phyloP scores from a whole-genome alignment of 257 asterid genomes.

The Henckelia pumila region DNA sequence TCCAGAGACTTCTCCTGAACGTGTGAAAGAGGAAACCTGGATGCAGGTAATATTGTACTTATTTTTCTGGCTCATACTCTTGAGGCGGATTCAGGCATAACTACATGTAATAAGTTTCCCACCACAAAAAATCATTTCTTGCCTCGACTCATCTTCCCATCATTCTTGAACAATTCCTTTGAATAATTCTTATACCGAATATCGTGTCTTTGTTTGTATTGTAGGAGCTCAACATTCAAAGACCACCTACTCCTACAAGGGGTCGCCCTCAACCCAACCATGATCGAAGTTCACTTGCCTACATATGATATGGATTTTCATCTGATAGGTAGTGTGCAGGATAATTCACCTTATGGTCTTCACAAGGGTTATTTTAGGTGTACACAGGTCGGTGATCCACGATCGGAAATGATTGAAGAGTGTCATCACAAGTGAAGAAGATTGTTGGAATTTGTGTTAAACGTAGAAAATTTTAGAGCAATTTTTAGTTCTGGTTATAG shows the following conservation, averaged over 20 bases:
- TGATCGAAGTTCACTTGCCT: slow-evolving; percentile 87
- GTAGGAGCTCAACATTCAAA: slow-evolving; percentile 94
- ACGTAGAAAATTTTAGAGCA: not conserved
- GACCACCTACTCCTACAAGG: slow-evolving; percentile 99
- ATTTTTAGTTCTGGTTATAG: not conserved
- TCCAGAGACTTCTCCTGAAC: slow-evolving; percentile 98
- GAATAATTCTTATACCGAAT: slow-evolving; percentile 7
- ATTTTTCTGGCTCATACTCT: not conserved
- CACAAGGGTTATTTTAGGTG: not conserved
- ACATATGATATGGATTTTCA: slow-evolving; percentile 42
- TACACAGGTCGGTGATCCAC: not conserved
- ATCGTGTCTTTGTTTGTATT: slow-evolving; percentile 12
- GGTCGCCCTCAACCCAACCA: slow-evolving; percentile 93
- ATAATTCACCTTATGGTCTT: not conserved
- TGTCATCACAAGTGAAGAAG: not conserved
- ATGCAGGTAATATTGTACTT: slow-evolving; percentile 69
- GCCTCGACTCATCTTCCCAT: no score
- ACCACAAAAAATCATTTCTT: not conserved
- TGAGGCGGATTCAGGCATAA: not conserved
- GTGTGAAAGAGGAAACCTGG: slow-evolving; percentile 73
- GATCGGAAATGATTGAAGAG: not conserved
- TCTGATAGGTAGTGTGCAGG: not conserved
- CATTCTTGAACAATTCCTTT: not conserved
- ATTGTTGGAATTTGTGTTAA: not conserved
- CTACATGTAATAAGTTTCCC: not conserved